A percentile compares a stretch with the other conserved stretches of the same genome.
Evolutionary conservation across 2,329 filamentous ascomycete species (phyloP).

Genomic region (Neonectria hederae): DNA sequence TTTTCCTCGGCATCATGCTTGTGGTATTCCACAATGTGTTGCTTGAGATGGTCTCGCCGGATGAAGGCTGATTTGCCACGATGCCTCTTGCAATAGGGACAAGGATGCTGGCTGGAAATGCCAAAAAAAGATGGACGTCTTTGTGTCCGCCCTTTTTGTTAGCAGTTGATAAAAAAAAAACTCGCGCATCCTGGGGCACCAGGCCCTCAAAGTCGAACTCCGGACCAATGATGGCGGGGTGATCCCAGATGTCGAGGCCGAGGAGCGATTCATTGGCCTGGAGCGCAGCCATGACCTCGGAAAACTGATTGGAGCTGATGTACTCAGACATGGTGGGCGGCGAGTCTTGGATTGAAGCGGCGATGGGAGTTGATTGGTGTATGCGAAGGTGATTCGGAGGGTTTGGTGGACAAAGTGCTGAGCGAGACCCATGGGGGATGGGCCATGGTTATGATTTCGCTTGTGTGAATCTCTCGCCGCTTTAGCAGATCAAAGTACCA

Average conservation of each 20-base stretch:
- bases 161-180: constrained; percentile 16
- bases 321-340: constrained; percentile 5
- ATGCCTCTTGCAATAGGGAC: neutral
- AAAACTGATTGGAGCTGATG: neutral
- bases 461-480: neutral
- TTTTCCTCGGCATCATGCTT: neutral
- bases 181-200: neutral
- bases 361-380: neutral
- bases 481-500: neutral
- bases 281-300: neutral
- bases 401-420: neutral
- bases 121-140: no score
- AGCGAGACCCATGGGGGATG: neutral
- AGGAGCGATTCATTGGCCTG: neutral
- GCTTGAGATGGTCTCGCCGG: constrained; percentile 7
- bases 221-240: neutral
- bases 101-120: no score
- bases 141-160: constrained; percentile 24
- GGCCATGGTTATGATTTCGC: neutral
- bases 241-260: neutral
- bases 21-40: neutral
- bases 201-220: neutral
- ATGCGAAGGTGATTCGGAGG: neutral
- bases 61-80: neutral
- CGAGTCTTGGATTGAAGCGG: constrained; percentile 6